Evolutionary conservation across 345 rosid species (phyloP).

Genomic region (Anastatica hierochuntica): DNA sequence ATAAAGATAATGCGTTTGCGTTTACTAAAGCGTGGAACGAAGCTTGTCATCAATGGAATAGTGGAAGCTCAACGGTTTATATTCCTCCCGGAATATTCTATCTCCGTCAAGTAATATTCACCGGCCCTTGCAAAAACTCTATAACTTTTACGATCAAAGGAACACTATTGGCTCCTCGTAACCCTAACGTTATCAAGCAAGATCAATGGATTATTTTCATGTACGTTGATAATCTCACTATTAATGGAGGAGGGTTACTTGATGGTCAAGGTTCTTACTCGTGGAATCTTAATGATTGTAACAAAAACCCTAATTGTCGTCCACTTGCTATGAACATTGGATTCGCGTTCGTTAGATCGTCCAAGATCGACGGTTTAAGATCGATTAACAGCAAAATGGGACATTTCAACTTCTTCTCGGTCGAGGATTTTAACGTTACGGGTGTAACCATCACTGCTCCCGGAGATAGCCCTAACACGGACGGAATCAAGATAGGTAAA

Average conservation of each 20-base stretch:
- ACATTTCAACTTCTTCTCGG: conserved; percentile 18
- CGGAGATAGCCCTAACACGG: conserved; percentile 26
- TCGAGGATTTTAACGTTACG: conserved; percentile 13
- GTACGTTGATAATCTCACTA: conserved; percentile 16
- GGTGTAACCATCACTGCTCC: conserved; percentile 22
- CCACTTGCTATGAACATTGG: conserved; percentile 12
- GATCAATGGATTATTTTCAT: conserved; percentile 8
- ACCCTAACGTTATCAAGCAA: not conserved
- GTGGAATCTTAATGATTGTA: conserved; percentile 23
- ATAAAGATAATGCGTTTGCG: conserved; percentile 3
- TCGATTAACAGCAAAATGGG: conserved; percentile 29
- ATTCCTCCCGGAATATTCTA: conserved; percentile 21
- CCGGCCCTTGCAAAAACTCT: conserved; percentile 14
- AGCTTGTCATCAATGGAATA: conserved; percentile 13
- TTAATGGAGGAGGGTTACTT: conserved; percentile 20
- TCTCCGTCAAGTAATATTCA: conserved; percentile 17
- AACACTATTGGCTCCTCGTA: conserved; percentile 13
- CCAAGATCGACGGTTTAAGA: conserved; percentile 10
- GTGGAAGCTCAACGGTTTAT: conserved; percentile 15
- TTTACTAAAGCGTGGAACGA: conserved; percentile 21
- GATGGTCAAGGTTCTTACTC: conserved; percentile 28
- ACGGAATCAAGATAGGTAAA: conserved; percentile 29
- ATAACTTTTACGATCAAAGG: conserved; percentile 12
- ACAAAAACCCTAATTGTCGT: conserved; percentile 10
- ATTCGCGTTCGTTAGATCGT: conserved; percentile 15